These are phyloP conservation scores for Ophiostoma pallidulum DNA, from an alignment of 2,329 filamentous ascomycete genomes.

Conservation along the genomic window DNA sequence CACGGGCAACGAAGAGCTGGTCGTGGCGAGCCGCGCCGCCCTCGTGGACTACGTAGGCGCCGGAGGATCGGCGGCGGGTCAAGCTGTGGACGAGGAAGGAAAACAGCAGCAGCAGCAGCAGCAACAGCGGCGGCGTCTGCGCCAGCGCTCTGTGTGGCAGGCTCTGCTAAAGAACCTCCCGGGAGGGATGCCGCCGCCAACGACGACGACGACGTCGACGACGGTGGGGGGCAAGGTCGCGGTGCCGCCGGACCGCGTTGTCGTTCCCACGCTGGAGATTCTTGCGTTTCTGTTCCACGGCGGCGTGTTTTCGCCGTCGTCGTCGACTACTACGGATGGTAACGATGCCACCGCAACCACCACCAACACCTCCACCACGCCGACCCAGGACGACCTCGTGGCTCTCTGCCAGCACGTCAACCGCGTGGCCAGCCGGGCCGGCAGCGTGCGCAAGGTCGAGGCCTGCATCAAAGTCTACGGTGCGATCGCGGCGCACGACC, in stretches of 20 bases:
- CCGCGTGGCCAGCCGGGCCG: constrained; percentile 72
- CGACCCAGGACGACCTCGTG: constrained; percentile 38
- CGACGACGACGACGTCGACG: neutral
- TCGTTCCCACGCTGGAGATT: constrained; percentile 69
- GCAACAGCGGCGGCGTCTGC: constrained; percentile 37
- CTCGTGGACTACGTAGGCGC: constrained; percentile 49
- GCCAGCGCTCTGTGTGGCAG: constrained; percentile 18
- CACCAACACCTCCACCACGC: constrained; percentile 19
- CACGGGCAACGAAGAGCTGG: constrained; percentile 65
- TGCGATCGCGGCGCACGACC: constrained; percentile 41
- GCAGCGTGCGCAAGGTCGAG: constrained; percentile 72
- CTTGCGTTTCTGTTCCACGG: constrained; percentile 67
- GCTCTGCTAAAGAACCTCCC: constrained; percentile 47
- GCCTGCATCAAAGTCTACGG: constrained; percentile 74
- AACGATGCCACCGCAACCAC: too few relatives aligned
- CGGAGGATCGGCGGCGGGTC: too few relatives aligned
- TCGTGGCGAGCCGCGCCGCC: constrained; percentile 58
- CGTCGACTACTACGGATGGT: too few relatives aligned
- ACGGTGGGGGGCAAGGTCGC: constrained; percentile 19
- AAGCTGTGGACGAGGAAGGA: constrained; percentile 23
- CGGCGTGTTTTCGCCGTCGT: constrained; percentile 29
- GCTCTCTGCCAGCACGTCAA: constrained; percentile 61
- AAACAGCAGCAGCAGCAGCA: neutral
- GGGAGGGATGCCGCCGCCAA: too few relatives aligned
- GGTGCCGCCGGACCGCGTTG: constrained; percentile 56